Conservation (phyloP, 805 yeast species). For the Candida manassasensis region DNA sequence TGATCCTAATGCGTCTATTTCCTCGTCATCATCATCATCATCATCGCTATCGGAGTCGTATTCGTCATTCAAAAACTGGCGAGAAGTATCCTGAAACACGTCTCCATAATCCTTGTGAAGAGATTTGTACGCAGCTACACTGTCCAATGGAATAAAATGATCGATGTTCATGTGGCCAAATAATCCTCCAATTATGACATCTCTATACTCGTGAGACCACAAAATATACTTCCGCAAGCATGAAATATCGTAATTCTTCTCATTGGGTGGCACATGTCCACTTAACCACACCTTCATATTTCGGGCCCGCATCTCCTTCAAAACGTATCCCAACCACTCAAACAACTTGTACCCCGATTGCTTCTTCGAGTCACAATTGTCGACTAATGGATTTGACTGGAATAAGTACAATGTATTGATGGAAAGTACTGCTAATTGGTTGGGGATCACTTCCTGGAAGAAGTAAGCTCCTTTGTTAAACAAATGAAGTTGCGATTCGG, state of each 20-base stretch:
- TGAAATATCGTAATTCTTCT: conserved; percentile 67
- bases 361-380: conserved; percentile 64
- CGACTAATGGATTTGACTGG: conserved; percentile 76
- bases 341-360: conserved; percentile 79
- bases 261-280: conserved; percentile 87
- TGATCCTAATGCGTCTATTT: conserved; percentile 10
- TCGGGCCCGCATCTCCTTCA: conserved; percentile 67
- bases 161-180: conserved; percentile 91
- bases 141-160: conserved; percentile 75
- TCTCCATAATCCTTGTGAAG: conserved; percentile 18
- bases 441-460: conserved; percentile 75
- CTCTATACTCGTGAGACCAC: conserved; percentile 84
- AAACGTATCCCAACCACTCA: conserved; percentile 70
- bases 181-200: conserved; percentile 75
- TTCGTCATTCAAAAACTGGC: conserved; percentile 16
- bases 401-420: conserved; percentile 74
- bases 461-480: conserved; percentile 74
- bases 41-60: conserved; percentile 22
- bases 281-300: conserved; percentile 81
- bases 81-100: conserved; percentile 5
- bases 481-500: conserved; percentile 70
- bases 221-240: conserved; percentile 71
- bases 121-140: conserved; percentile 60
- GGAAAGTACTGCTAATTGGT: conserved; percentile 70
- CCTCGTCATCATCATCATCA: conserved; percentile 20